A percentile compares a stretch with the other conserved stretches of the same genome.
These are phyloP conservation scores for Raphanus raphanistrum DNA, from an alignment of 345 rosid species.

Conservation along the genomic window DNA sequence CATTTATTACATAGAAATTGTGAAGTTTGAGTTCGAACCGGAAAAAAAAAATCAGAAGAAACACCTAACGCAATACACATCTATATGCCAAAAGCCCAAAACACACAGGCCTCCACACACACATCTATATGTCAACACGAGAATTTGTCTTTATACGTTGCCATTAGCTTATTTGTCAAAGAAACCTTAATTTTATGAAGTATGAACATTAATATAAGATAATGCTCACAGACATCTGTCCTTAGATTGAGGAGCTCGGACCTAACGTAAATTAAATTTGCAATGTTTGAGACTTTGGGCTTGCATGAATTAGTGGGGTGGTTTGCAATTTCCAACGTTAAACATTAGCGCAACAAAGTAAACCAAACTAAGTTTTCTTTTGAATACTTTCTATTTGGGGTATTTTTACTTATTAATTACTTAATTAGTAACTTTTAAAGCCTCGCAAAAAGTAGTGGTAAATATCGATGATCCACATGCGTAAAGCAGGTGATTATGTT, in stretches of 20 bases:
- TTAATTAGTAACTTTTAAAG: neutral
- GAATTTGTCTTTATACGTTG: conserved; percentile 9
- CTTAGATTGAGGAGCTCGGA: conserved; percentile 38
- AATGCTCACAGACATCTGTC: conserved; percentile 21
- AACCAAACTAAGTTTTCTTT: neutral
- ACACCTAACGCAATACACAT: neutral
- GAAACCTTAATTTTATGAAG: conserved; percentile 18
- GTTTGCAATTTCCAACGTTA: conserved; percentile 23
- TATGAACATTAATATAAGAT: conserved; percentile 1
- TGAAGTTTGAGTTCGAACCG: neutral
- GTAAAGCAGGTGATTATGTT: neutral
- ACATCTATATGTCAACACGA: neutral
- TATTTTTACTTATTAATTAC: neutral
- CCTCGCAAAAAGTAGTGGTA: neutral
- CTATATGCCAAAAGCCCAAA: neutral
- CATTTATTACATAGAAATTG: neutral
- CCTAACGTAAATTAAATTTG: neutral
- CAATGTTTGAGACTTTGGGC: conserved; percentile 14
- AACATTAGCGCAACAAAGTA: neutral
- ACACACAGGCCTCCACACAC: neutral
- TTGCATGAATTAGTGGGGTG: conserved; percentile 8
- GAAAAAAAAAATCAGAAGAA: neutral
- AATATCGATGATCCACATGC: conserved; percentile 21
- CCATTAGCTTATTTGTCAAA: conserved; percentile 25
- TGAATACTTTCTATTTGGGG: neutral